phyloP scores from a whole-genome alignment of 192 early-diverging fungal species.

The Tieghemiomyces parasiticus region DNA sequence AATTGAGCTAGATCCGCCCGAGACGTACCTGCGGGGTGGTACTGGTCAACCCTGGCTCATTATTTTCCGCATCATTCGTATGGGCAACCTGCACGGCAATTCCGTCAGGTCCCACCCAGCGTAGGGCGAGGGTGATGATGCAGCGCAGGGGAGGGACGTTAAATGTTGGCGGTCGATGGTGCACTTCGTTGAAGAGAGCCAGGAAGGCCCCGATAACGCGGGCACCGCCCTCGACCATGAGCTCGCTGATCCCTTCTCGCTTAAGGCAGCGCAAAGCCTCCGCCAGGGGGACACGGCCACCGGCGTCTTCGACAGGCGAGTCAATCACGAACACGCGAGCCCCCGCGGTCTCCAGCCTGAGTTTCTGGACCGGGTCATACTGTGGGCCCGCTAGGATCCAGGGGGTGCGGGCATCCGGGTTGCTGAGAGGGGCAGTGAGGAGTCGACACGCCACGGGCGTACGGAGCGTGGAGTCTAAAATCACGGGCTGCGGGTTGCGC shows the following conservation, averaged over 20 bases:
- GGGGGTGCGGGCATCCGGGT: conserved; percentile 28
- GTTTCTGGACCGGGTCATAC: conserved; percentile 15
- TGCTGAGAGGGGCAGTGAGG: conserved; percentile 21
- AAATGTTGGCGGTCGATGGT: conserved; percentile 16
- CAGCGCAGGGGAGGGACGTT: conserved; percentile 11
- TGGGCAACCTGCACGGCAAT: too few species aligned
- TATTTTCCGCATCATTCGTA: too few species aligned
- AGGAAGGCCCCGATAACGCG: conserved; percentile 53
- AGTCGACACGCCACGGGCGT: conserved; percentile 41
- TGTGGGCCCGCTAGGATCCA: conserved; percentile 35
- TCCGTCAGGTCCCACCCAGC: conserved; percentile 43
- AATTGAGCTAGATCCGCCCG: too few species aligned
- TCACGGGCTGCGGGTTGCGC: conserved; percentile 49
- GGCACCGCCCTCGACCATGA: conserved; percentile 90
- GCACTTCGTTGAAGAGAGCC: conserved; percentile 16
- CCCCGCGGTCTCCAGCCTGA: background rate
- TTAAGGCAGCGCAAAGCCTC: conserved; percentile 10
- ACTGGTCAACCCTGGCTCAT: too few species aligned
- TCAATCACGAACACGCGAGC: conserved; percentile 6
- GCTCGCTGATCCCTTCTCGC: conserved; percentile 15
- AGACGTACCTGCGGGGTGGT: too few species aligned
- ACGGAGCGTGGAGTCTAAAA: conserved; percentile 59
- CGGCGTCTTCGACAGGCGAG: background rate
- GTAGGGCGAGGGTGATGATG: conserved; percentile 59
- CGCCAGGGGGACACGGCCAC: background rate